These are phyloP conservation scores for Podospora australis DNA, from an alignment of 495 filamentous ascomycete genomes.

Conservation along the genomic window DNA sequence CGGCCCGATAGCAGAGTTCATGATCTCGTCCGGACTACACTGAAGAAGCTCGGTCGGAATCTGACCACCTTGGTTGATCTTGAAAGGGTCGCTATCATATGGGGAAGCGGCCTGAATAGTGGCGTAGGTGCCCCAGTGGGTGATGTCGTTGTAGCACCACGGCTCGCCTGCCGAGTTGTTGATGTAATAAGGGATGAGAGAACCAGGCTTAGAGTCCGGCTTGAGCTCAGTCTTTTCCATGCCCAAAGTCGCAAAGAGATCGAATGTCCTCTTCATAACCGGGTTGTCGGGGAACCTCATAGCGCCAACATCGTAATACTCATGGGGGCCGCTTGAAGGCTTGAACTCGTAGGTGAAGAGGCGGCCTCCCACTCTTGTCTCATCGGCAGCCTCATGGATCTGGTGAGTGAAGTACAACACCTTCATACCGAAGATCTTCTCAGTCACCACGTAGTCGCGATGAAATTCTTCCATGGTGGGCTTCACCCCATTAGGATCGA, in stretches of 20 bases:
- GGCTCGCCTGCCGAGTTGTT: neutral
- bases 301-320: slow-evolving; percentile 41
- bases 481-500: too few relatives aligned
- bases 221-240: neutral
- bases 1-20: neutral
- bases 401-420: slow-evolving; percentile 16
- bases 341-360: slow-evolving; percentile 30
- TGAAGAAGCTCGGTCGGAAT: too few relatives aligned
- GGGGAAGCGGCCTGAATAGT: neutral
- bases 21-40: neutral
- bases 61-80: neutral
- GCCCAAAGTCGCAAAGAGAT: slow-evolving; percentile 1
- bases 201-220: neutral
- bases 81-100: neutral
- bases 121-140: neutral
- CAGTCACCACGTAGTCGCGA: too few relatives aligned
- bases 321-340: slow-evolving; percentile 16
- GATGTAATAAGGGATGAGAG: neutral
- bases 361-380: slow-evolving; percentile 22
- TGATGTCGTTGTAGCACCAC: slow-evolving; percentile 2
- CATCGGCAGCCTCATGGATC: slow-evolving; percentile 23
- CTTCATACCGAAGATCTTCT: neutral
- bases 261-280: slow-evolving; percentile 18
- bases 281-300: slow-evolving; percentile 35
- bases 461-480: too few relatives aligned